Evolutionary conservation across 2,329 filamentous ascomycete species (phyloP), one percentile per base, ranked within the genome.

Genomic region (Pseudogymnoascus sp.): DNA sequence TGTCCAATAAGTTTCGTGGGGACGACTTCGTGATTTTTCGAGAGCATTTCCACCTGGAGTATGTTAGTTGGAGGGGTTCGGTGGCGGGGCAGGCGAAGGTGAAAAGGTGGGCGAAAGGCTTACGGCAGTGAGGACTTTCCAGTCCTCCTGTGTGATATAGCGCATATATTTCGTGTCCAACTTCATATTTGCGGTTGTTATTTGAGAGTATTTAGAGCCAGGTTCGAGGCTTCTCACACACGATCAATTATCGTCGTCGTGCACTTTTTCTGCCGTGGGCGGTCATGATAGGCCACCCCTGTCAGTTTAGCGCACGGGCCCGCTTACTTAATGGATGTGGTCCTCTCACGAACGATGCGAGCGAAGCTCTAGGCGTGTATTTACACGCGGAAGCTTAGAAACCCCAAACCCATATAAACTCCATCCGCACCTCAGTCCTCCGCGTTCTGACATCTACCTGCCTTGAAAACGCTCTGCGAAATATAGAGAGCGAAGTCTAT

Each of bases 21-120:
- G 2, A 99, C 93, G 64, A 99, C 83, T 78, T 99, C 95, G 80
- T 99, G 95, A 78, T 97, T 97, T 75, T 91, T 93, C 77, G 90
- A 96, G 72, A 93, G 93, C 77, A 88, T 87, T 76, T 99, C 95
- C 71, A 96, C 90, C 92, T 96, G 75, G 70, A 70, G 69, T 71
- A 69, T 68, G 74, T 76, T 73, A 77, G 75, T 74, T 66, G 63
- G 67, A 65, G 70, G 71, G 65, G 67, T 64, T 61, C 63, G 63
- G 67, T 67, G 69, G 70, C 67, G 67, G 62, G 66, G 62, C 39
- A 39, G 26, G 39, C 23, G 18, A 42, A 40, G 14, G 34, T 37
- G n/a, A n/a, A 4, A 12, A 7, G 34, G 4, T 61, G 37, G 57
- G 31, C 60, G 57, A 39, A 5, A 61, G 29, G 77, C 86, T 67